A percentile compares a stretch with the other conserved stretches of the same genome.
phyloP scores from a whole-genome alignment of 169 alveolate species.

The Eimeria falciformis region DNA sequence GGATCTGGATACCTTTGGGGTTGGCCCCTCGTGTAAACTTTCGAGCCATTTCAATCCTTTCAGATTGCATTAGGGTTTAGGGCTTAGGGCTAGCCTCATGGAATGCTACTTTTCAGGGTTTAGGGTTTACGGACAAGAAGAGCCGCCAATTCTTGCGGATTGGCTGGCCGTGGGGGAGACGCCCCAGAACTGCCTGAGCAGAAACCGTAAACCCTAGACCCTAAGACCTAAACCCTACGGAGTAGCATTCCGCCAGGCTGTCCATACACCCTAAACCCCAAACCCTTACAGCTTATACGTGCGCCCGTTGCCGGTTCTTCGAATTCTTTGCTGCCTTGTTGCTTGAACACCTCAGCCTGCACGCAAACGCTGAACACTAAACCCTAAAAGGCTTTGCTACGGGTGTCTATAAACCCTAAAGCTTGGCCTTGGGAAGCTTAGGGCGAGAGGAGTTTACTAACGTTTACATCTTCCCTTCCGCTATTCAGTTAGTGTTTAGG shows the following conservation, averaged over 20 bases:
- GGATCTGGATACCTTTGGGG: no score
- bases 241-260: not conserved
- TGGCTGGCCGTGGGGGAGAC: not conserved
- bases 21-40: no score
- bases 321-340: conserved; percentile 2
- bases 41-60: no score
- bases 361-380: conserved; percentile 40
- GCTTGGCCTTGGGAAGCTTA: not conserved
- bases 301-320: not conserved
- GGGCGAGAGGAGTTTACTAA: no score
- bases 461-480: no score
- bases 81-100: no score
- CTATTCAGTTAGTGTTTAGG: not conserved
- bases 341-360: conserved; percentile 50
- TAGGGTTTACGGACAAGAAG: conserved; percentile 35
- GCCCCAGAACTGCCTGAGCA: conserved; percentile 1
- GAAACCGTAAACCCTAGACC: conserved; percentile 56
- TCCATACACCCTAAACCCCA: conserved; percentile 40
- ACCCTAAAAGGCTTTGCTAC: no score
- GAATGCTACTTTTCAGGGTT: no score
- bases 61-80: no score
- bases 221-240: not conserved
- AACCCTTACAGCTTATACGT: conserved; percentile 22
- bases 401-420: conserved; percentile 28
- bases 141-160: conserved; percentile 46